phyloP scores from a whole-genome alignment of 164 flowering plant genomes.

The Magnolia kwangsiensis region DNA sequence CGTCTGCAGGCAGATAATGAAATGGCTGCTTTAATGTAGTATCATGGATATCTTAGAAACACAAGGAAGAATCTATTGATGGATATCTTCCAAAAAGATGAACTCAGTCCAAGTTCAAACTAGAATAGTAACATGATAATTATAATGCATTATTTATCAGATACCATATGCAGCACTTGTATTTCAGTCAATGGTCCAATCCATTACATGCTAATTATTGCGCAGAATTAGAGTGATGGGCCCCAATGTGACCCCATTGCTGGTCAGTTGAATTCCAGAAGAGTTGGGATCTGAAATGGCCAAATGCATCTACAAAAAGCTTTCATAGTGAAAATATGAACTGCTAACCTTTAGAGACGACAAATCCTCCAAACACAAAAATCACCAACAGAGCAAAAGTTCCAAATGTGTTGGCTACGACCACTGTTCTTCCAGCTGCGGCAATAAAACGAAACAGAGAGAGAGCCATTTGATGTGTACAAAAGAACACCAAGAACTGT shows the following conservation, averaged over 20 bases:
- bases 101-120: not conserved
- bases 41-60: not conserved
- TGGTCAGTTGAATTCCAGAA: not conserved
- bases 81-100: not conserved
- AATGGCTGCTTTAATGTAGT: not conserved
- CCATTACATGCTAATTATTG: no score
- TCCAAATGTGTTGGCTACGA: conserved; percentile 45
- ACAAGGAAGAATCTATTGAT: not conserved
- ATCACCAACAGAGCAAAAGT: conserved; percentile 44
- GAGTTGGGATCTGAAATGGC: not conserved
- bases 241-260: not conserved
- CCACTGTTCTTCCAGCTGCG: conserved; percentile 45
- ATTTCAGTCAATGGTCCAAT: not conserved
- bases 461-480: conserved; percentile 50
- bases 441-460: conserved; percentile 55
- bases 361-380: conserved; percentile 62
- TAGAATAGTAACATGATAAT: not conserved
- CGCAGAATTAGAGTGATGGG: not conserved
- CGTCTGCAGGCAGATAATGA: conserved; percentile 31
- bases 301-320: not conserved
- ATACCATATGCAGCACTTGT: not conserved
- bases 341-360: conserved; percentile 52
- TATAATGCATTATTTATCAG: not conserved
- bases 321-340: not conserved
- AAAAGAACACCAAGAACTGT: conserved; percentile 45